Base-by-base conservation (phyloP, 2,329 filamentous ascomycete species). In the Coleophoma cylindrospora region DNA sequence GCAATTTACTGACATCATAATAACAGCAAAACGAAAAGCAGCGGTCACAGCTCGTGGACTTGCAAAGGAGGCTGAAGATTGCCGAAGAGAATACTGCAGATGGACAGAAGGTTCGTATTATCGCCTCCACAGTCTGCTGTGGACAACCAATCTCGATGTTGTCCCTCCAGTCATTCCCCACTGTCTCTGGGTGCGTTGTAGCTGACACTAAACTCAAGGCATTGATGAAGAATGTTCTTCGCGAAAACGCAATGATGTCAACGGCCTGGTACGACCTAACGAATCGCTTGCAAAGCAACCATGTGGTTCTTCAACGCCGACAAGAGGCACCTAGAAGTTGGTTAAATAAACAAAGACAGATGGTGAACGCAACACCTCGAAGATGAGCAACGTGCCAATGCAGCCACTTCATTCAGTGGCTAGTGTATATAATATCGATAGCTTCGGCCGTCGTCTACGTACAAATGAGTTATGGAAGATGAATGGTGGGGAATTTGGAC, bases 251-350 rank as follows among this genome's bases (percentile, higher is more conserved):
- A 37, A 77, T 94, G 64, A 89, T 95, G 61, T 76, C 85, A 22
- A 87, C 84, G n/a, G 89, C 89, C 2, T 95, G 88, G 88, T 91
- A 91, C 70, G 88, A 92, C 67, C 79, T 94, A 61, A 84, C 85
- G 22, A 84, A 78, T 64, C 77, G 89, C 47, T 69, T 95, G 58
- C 89, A 94, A 70, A 91, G 87, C 71, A 92, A 91, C 66, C 87
- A 88, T 54, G 85, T 92, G 40, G 82, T 89, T 49, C 70, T 95
- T 54, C 86, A 91, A 64, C 75, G 89, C 57, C 78, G 87, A 58
- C 81, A 82, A 59, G 87, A 92, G 60, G 79, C 80, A 58, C 86
- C 88, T 13, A 86, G 83, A 69, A 91, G 87, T 69, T 95, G 88
- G 87, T 71, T 95, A 60, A 88, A 88, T 62, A 91, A 88, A 74